These are phyloP conservation scores for Lactarius tabidus DNA, from an alignment of 768 basidiomycete genomes.

Conservation along the genomic window DNA sequence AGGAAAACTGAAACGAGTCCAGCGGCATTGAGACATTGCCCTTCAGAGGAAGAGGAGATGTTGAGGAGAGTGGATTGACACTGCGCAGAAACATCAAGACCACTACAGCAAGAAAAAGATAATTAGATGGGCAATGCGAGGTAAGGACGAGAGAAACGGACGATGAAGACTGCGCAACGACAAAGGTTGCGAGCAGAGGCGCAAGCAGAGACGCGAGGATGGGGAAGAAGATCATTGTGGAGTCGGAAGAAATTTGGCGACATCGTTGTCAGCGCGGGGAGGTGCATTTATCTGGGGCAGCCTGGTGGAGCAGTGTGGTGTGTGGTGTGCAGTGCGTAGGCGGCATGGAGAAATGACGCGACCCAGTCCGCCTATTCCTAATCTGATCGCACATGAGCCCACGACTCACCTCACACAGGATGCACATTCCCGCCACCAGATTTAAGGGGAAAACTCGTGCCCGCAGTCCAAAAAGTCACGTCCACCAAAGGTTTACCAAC, in stretches of 20 bases:
- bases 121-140: not conserved
- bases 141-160: not conserved
- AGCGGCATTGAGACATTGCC: slow-evolving; percentile 47
- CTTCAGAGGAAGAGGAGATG: slow-evolving; percentile 42
- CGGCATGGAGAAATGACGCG: not conserved
- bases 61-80: slow-evolving; percentile 47
- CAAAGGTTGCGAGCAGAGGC: slow-evolving; percentile 20
- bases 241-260: not conserved
- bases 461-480: too few species aligned
- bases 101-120: not conserved
- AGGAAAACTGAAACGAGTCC: slow-evolving; percentile 42
- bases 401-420: not conserved
- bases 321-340: not conserved
- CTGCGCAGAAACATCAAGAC: slow-evolving; percentile 39
- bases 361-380: not conserved
- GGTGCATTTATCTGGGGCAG: not conserved
- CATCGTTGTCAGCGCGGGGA: not conserved
- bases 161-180: slow-evolving; percentile 27
- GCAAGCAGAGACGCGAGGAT: slow-evolving; percentile 21
- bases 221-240: slow-evolving; percentile 5
- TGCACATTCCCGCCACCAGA: too few species aligned
- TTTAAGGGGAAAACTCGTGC: too few species aligned
- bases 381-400: not conserved
- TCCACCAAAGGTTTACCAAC: not conserved
- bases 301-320: not conserved